Percentiles rank a stretch among this genome's conserved stretches.
These are phyloP conservation scores for Centella asiatica DNA, from an alignment of 129 eudicot genomes.

Conservation along the genomic window DNA sequence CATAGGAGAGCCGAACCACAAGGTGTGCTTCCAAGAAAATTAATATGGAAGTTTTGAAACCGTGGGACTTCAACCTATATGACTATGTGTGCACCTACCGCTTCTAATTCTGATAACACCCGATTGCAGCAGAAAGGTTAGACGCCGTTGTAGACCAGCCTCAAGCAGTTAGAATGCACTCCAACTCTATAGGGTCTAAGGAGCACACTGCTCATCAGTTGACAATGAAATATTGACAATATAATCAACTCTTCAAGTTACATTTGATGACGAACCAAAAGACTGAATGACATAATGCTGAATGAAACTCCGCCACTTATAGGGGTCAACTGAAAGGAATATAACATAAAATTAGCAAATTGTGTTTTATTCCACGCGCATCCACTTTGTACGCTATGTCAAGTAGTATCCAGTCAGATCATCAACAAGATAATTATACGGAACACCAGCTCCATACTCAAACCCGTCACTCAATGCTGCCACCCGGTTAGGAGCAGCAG, in stretches of 20 bases:
- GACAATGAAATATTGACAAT: constrained; percentile 36
- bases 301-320: constrained; percentile 14
- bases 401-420: constrained; percentile 52
- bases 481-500: constrained; percentile 30
- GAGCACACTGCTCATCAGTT: constrained; percentile 27
- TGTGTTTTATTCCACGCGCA: constrained; percentile 28
- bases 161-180: constrained; percentile 41
- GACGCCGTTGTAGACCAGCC: constrained; percentile 25
- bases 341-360: constrained; percentile 7
- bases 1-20: constrained; percentile 4
- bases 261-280: background rate
- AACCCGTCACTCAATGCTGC: constrained; percentile 33
- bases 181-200: constrained; percentile 27
- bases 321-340: constrained; percentile 7
- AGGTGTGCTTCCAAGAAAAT: constrained; percentile 7
- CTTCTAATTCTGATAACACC: background rate
- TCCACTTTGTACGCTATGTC: constrained; percentile 18
- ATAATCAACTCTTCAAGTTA: constrained; percentile 6
- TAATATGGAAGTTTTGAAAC: constrained; percentile 10
- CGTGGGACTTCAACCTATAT: constrained; percentile 2
- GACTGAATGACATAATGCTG: constrained; percentile 14
- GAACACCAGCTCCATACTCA: constrained; percentile 35
- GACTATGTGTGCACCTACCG: background rate
- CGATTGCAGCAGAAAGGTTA: background rate
- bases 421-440: constrained; percentile 61